Conservation (phyloP, 192 early-diverging fungal genomes). For the Umbelopsis isabellina region DNA sequence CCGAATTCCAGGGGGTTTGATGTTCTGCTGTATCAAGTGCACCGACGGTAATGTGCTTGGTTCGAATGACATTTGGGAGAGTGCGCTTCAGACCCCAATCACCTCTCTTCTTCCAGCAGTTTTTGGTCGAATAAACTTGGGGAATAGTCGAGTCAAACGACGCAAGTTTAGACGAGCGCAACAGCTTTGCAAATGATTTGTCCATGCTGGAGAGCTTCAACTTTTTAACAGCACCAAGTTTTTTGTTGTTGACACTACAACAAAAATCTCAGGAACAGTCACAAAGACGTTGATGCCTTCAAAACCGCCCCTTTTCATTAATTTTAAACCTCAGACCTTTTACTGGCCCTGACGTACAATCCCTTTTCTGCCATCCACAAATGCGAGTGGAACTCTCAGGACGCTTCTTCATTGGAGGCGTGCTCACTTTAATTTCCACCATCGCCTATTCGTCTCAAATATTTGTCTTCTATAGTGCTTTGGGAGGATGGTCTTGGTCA, state of each 20-base stretch:
- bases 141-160: constrained; percentile 66
- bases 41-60: constrained; percentile 56
- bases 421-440: constrained; percentile 26
- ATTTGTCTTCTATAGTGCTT: constrained; percentile 32
- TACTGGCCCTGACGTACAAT: not conserved
- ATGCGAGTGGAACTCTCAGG: constrained; percentile 28
- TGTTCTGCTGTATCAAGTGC: constrained; percentile 73
- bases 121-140: constrained; percentile 73
- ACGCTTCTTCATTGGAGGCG: constrained; percentile 37
- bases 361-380: not conserved
- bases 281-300: not conserved
- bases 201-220: constrained; percentile 49
- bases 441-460: constrained; percentile 45
- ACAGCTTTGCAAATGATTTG: constrained; percentile 64
- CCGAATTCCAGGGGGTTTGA: constrained; percentile 68
- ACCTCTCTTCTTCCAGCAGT: constrained; percentile 52
- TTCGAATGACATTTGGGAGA: constrained; percentile 66
- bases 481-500: constrained; percentile 18
- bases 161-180: constrained; percentile 70
- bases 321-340: not conserved
- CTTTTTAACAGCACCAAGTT: not conserved
- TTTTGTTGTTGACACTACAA: constrained; percentile 7
- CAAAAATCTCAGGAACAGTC: not conserved
- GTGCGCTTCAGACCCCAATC: constrained; percentile 82
- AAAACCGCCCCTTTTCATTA: not conserved